Percentiles rank a stretch among this genome's conserved stretches.
Conservation (phyloP, 129 eudicot species). For the Dittrichia graveolens region DNA sequence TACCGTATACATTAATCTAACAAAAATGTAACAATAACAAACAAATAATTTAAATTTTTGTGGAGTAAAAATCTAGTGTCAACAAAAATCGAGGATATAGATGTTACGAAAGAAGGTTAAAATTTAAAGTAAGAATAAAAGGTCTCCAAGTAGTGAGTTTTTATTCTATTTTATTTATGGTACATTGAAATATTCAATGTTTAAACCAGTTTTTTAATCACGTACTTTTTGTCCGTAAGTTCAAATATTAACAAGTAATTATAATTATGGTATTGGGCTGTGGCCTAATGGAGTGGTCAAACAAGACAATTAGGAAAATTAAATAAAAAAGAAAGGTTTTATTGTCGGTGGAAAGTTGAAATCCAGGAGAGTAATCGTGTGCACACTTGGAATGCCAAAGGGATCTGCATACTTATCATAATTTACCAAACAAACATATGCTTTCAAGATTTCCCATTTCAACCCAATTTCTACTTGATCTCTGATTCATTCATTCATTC, state of each 20-base stretch:
- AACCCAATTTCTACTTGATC: constrained; percentile 41
- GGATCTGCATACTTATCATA: constrained; percentile 26
- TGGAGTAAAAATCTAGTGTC: too few species aligned
- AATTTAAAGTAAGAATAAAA: too few species aligned
- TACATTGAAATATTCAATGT: background rate
- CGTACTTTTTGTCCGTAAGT: constrained; percentile 29
- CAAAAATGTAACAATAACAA: too few species aligned
- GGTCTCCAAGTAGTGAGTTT: too few species aligned
- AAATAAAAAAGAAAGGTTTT: constrained; percentile 11
- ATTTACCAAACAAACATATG: constrained; percentile 2
- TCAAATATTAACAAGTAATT: constrained; percentile 13
- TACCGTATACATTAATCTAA: too few species aligned
- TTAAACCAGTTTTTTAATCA: too few species aligned
- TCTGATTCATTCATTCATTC: constrained; percentile 26
- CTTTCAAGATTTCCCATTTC: constrained; percentile 33
- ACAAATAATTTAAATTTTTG: too few species aligned
- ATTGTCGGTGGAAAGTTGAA: constrained; percentile 41
- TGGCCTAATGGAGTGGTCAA: constrained; percentile 36
- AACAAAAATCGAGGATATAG: too few species aligned
- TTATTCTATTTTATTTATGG: background rate
- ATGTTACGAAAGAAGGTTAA: too few species aligned
- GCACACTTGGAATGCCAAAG: constrained; percentile 40
- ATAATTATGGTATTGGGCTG: constrained; percentile 14
- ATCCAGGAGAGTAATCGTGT: constrained; percentile 31
- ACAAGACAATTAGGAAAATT: constrained; percentile 25